These are phyloP conservation scores for Geotrichum cucujoidarum DNA, from an alignment of 1,139 yeast species.

Conservation along the genomic window DNA sequence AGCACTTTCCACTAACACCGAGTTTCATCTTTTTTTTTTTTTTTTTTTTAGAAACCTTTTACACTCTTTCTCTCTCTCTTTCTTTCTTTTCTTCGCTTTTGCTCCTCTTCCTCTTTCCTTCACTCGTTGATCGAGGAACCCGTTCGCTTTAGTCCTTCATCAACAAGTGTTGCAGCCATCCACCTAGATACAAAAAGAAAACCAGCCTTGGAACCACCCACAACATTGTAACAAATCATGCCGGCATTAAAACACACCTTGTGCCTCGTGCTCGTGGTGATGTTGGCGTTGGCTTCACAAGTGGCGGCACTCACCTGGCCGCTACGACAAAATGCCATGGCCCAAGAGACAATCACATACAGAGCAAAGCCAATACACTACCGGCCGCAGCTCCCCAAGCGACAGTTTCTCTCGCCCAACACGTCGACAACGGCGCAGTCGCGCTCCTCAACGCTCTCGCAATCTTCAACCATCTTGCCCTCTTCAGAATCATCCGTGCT, in stretches of 20 bases:
- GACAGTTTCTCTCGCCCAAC: constrained; percentile 13
- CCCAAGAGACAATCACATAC: background rate
- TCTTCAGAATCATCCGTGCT: background rate
- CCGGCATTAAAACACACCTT: background rate
- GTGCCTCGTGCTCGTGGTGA: constrained; percentile 1
- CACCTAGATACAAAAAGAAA: no score
- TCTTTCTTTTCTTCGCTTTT: background rate
- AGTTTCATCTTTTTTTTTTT: constrained; percentile 7
- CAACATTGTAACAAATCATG: background rate
- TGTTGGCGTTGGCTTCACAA: background rate
- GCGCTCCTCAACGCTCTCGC: background rate
- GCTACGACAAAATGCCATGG: background rate
- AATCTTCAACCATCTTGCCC: background rate
- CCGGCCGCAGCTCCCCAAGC: constrained; percentile 1
- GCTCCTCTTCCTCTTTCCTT: background rate
- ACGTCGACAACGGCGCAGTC: constrained; percentile 5
- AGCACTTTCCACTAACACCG: no score
- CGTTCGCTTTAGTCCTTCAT: background rate
- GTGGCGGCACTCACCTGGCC: background rate
- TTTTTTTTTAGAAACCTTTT: background rate
- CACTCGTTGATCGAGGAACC: background rate
- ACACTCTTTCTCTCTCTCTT: background rate
- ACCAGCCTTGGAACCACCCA: background rate
- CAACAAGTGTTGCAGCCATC: background rate
- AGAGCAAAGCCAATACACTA: constrained; percentile 1